Percentiles rank a stretch among this genome's conserved stretches.
phyloP scores from a whole-genome alignment of 2,329 filamentous ascomycete genomes.

The Microsporum ferrugineum region DNA sequence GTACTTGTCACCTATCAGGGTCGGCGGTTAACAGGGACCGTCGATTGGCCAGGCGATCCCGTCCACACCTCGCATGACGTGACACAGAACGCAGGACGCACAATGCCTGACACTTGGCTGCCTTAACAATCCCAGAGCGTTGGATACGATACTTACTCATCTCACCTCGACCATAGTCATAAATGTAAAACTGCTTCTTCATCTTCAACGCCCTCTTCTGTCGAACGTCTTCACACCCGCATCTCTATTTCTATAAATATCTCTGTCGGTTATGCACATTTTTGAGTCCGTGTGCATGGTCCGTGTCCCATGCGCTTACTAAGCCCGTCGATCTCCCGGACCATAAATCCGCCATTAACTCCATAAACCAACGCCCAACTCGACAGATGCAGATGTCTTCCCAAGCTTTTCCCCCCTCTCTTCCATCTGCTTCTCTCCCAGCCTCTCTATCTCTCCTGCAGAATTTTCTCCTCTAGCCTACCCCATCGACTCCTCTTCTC shows the following conservation, averaged over 20 bases:
- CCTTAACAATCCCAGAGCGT: background rate
- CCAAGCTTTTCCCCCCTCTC: background rate
- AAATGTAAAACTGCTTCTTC: background rate
- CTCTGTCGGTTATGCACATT: background rate
- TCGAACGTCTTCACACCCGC: background rate
- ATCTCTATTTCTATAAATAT: background rate
- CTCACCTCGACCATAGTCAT: background rate
- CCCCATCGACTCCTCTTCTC: background rate
- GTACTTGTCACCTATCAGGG: background rate
- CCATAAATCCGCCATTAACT: background rate
- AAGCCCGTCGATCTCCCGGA: slow-evolving; percentile 1
- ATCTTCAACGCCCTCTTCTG: background rate
- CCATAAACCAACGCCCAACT: background rate
- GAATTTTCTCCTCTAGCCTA: background rate
- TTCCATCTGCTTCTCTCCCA: background rate
- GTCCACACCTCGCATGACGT: background rate
- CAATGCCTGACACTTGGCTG: background rate
- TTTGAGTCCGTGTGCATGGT: background rate
- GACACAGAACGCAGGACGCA: background rate
- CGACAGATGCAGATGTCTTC: background rate
- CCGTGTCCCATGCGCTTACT: background rate
- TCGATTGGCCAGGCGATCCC: background rate
- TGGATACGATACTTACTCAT: background rate
- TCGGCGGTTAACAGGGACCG: background rate
- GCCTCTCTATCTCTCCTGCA: background rate